phyloP scores from a whole-genome alignment of 192 early-diverging fungal genomes.

The Coemansia sp. region DNA sequence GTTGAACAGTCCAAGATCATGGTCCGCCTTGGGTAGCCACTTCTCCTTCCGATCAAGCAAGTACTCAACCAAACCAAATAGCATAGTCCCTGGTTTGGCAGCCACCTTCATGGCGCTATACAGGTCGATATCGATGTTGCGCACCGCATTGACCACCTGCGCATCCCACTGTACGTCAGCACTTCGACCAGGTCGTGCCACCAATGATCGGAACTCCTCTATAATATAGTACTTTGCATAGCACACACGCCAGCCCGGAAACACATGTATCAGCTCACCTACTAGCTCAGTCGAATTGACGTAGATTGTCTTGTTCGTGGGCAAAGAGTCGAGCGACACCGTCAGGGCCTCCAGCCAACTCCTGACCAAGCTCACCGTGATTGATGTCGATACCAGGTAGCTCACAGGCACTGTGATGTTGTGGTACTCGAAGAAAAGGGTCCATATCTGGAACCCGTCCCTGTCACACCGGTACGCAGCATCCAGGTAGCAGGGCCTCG shows the following conservation, averaged over 20 bases:
- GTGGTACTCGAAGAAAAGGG: constrained; percentile 33
- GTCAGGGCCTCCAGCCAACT: constrained; percentile 34
- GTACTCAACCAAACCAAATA: constrained; percentile 1
- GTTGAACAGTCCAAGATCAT: constrained; percentile 10
- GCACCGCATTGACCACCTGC: not conserved
- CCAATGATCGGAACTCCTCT: constrained; percentile 18
- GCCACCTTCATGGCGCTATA: not conserved
- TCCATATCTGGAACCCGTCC: constrained; percentile 50
- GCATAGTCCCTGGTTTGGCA: not conserved
- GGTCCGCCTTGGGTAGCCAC: constrained; percentile 19
- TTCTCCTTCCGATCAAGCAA: constrained; percentile 4
- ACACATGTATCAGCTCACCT: constrained; percentile 6
- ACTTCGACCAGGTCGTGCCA: not conserved
- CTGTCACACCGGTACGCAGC: constrained; percentile 18
- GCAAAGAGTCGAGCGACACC: not conserved
- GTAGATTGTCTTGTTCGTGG: constrained; percentile 21
- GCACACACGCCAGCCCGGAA: constrained; percentile 25
- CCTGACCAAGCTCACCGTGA: constrained; percentile 11
- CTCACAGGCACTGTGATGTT: constrained; percentile 20
- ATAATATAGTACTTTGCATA: constrained; percentile 39
- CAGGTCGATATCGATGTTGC: constrained; percentile 7
- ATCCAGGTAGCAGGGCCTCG: constrained; percentile 36
- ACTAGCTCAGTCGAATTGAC: constrained; percentile 21
- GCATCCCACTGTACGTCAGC: not conserved
- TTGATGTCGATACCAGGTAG: constrained; percentile 34